phyloP scores from a whole-genome alignment of 2,329 filamentous ascomycete genomes.

The Lasiodiplodia citricola region DNA sequence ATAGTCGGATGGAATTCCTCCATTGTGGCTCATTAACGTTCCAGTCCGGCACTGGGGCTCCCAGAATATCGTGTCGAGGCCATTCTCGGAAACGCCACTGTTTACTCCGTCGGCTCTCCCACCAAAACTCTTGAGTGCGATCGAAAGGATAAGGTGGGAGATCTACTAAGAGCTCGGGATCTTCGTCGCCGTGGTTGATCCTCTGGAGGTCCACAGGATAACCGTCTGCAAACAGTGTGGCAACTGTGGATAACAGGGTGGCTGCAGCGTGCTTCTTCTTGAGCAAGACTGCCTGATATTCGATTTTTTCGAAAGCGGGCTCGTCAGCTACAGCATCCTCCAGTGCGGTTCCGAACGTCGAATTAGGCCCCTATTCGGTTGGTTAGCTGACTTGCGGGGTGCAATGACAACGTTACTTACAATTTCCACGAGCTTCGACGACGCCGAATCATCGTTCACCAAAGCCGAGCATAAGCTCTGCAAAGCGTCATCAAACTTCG shows the following conservation, averaged over 20 bases:
- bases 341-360: conserved; percentile 29
- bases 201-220: background rate
- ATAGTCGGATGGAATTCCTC: conserved; percentile 48
- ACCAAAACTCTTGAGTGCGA: conserved; percentile 30
- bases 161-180: conserved; percentile 9
- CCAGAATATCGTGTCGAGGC: conserved; percentile 35
- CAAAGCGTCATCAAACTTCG: conserved; percentile 40
- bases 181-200: conserved; percentile 21
- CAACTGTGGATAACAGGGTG: background rate
- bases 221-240: background rate
- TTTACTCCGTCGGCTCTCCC: conserved; percentile 33
- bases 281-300: background rate
- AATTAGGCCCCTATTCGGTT: conserved; percentile 34
- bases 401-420: background rate
- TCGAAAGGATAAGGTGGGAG: conserved; percentile 13
- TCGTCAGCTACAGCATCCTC: conserved; percentile 1
- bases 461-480: conserved; percentile 27
- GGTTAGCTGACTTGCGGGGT: background rate
- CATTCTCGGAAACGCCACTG: conserved; percentile 30
- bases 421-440: conserved; percentile 34
- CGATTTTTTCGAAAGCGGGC: conserved; percentile 16
- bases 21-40: conserved; percentile 45
- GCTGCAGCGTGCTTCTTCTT: conserved; percentile 1
- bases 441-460: conserved; percentile 40
- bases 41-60: conserved; percentile 37